phyloP scores from a whole-genome alignment of 306 rosid species.

The Cercis canadensis region DNA sequence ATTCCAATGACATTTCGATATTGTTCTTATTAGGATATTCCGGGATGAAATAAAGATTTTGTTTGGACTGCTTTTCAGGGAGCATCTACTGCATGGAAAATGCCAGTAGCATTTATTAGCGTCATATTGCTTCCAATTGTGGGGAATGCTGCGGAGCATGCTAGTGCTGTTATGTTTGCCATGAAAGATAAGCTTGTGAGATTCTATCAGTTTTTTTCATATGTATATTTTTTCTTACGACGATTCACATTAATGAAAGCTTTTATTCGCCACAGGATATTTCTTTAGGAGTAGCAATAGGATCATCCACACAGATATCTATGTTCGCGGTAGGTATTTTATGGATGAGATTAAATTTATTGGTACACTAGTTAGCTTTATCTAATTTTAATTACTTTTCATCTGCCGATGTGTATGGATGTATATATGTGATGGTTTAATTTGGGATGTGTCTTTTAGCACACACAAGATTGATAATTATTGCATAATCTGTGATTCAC shows the following conservation, averaged over 20 bases:
- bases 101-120: conserved; percentile 62
- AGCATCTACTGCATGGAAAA: conserved; percentile 51
- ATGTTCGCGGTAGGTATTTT: conserved; percentile 62
- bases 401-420: too few relatives aligned
- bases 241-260: conserved; percentile 21
- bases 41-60: neutral
- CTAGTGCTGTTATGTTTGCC: conserved; percentile 68
- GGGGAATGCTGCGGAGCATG: conserved; percentile 27
- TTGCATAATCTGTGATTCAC: too few relatives aligned
- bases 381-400: too few relatives aligned
- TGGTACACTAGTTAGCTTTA: conserved; percentile 19
- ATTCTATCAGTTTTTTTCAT: conserved; percentile 1
- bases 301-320: conserved; percentile 67
- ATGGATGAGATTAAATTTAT: conserved; percentile 9
- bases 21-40: too few relatives aligned
- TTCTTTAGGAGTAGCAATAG: conserved; percentile 66
- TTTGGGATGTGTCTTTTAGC: too few relatives aligned
- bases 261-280: conserved; percentile 51
- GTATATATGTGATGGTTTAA: too few relatives aligned
- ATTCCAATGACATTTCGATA: too few relatives aligned
- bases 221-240: too few relatives aligned
- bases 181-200: conserved; percentile 66
- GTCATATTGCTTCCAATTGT: conserved; percentile 63
- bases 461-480: too few relatives aligned
- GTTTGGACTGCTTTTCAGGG: conserved; percentile 43